Evolutionary conservation across 2,329 filamentous ascomycete species (phyloP), one percentile per base, ranked within the genome.

Genomic region (Onygena corvina): DNA sequence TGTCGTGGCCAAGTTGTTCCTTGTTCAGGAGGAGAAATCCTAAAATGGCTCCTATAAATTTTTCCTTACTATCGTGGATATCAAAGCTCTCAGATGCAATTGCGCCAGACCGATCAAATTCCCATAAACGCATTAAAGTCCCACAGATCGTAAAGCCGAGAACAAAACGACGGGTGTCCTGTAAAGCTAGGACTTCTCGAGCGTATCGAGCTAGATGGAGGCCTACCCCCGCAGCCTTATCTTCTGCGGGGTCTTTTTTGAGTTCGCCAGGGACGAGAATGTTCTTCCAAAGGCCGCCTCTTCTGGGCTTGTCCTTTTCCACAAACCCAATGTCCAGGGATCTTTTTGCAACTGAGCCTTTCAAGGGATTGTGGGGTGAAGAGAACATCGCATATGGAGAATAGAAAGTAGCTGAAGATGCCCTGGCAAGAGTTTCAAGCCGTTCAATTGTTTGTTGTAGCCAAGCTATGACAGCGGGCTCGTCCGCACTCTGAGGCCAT

Each of bases 141-240:
- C 69, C 62, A 50, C 64, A 76, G 11, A 75, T 50, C 3, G 70
- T 74, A 61, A 76, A 75, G 48, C 67, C 70, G 11, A 74, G 56
- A 49, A 71, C 64, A 53, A 73, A 75, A 21, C 30, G 29, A 1
- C 46, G 50, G 7, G 14, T 6, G 14, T 46, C 50, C 47, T 52
- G 50, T 1, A 40, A 46, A 12, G 46, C 20, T 31, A 52, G 2
- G 12, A 52, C 50, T 23, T 52, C 50, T 40, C 46, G 8, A 4
- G 30, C 50, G 23, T 52, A 52, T 21, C 45, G 33, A 34, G 12
- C 45, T 21, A 34, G 18, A 54, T 74, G 65, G 53, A 68, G 59
- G 64, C 61, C 67, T 35, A 63, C 60, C 7, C 64, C 56, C 1
- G 64, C 66, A 7, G 59, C 53, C 50, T 25, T 69, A 30, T 48